phyloP scores from a whole-genome alignment of 1,284 basidiomycete species.

The Puccinia horiana region DNA sequence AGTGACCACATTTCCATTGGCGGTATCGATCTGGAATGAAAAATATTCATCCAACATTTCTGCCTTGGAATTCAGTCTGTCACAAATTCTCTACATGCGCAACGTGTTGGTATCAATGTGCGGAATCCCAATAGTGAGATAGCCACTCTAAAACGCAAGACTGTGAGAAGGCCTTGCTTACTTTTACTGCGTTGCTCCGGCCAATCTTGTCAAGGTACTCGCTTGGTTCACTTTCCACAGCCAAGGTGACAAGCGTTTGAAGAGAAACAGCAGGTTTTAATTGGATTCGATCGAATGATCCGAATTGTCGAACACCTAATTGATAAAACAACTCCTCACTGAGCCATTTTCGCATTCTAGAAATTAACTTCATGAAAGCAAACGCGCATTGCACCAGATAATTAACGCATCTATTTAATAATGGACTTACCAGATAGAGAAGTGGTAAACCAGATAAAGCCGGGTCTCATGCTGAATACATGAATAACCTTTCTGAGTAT shows the following conservation, averaged over 20 bases:
- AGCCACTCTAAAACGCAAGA: neutral
- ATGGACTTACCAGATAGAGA: conserved; percentile 69
- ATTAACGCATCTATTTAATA: conserved; percentile 14
- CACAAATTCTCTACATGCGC: conserved; percentile 54
- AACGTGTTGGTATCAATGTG: neutral
- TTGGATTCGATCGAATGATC: conserved; percentile 72
- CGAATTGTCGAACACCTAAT: conserved; percentile 86
- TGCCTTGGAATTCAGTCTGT: conserved; percentile 62
- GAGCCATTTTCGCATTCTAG: neutral
- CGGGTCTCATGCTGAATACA: conserved; percentile 85
- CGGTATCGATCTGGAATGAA: conserved; percentile 69
- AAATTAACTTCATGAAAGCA: neutral
- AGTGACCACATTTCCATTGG: conserved; percentile 68
- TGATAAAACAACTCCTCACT: conserved; percentile 97
- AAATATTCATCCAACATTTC: conserved; percentile 95
- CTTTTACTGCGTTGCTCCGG: conserved; percentile 68
- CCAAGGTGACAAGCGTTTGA: conserved; percentile 72
- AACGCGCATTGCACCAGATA: neutral
- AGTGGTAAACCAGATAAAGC: conserved; percentile 85
- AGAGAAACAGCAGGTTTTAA: conserved; percentile 80
- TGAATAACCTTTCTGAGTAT: conserved; percentile 71
- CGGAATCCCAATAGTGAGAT: neutral
- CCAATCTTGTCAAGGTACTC: conserved; percentile 57
- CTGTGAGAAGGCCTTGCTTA: conserved; percentile 59
- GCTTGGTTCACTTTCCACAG: conserved; percentile 70